Conservation (phyloP, 192 early-diverging fungal genomes). For the Coemansia sp. region DNA sequence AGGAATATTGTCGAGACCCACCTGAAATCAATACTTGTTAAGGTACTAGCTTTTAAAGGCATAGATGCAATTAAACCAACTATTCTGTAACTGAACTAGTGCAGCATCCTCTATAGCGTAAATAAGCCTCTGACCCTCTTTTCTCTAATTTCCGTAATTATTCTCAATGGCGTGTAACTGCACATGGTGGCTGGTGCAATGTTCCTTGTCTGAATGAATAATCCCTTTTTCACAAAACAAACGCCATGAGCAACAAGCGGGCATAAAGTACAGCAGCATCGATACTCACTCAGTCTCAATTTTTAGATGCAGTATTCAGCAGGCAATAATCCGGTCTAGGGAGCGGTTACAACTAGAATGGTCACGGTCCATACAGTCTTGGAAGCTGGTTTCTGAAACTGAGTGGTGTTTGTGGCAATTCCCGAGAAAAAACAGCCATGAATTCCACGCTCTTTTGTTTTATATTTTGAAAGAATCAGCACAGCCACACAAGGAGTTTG, state of each 20-base stretch:
- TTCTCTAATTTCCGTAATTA: not conserved
- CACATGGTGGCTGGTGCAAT: not conserved
- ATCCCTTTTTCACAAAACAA: not conserved
- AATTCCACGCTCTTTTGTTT: not conserved
- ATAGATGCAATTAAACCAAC: no score
- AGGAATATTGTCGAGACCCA: no score
- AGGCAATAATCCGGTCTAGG: not conserved
- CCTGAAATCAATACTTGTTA: no score
- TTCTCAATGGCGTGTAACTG: not conserved
- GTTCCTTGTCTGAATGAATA: not conserved
- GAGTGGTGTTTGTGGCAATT: no score
- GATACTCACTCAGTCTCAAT: not conserved
- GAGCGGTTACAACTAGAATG: not conserved
- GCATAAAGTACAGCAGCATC: not conserved
- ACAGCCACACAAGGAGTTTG: not conserved
- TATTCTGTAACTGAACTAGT: not conserved
- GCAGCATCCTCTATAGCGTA: not conserved
- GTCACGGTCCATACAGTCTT: not conserved
- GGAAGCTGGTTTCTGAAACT: not conserved
- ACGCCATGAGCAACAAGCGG: not conserved
- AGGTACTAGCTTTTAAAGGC: no score
- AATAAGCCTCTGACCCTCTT: not conserved
- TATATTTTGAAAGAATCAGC: not conserved
- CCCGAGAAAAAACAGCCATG: no score
- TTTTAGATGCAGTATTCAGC: not conserved